Base-by-base conservation (phyloP, 176 grass and related monocot species). In the Hordeum vulgare region DNA sequence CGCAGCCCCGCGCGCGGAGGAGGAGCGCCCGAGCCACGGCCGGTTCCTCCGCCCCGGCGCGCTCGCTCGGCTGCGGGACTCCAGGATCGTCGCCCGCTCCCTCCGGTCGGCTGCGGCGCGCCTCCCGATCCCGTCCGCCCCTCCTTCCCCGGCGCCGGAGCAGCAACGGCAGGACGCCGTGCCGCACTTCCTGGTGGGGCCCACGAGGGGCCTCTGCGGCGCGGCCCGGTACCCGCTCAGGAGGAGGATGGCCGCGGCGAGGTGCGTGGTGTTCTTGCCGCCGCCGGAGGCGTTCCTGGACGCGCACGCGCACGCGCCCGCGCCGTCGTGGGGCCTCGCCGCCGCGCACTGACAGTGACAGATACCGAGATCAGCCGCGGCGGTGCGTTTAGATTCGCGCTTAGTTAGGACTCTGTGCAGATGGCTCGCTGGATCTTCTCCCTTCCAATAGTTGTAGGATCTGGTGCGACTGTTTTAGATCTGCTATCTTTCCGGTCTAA, bases 41-140 rank as follows among this genome's bases (percentile, higher is more conserved):
- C 83, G 86, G 14, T 98, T 94, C 87, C 96, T 98, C 21, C 92
- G 81, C 39, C 96, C 92, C 17, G 96, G 95, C 40, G 96, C 88
- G 2, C 96, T 98, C 15, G 96, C 96, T 12, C 79, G 90, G 75
- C 82, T 98, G 44, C 82, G 96, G 5, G 96, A 95, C 89, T 95
- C 90, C 20, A 90, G 86, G 75, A 95, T 98, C 75, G 86, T 88
- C 47, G 85, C 90, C 27, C 88, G 90, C 86, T 98, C 89, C 3
- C 61, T 88, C 61, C 85, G 80, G 53, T 90, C 92, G 42, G 45
- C 83, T 24, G 44, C 61, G 13, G 58, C 87, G 70, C 31, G 71
- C 82, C 87, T 81, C 40, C 62, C 85, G 23, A 73, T 79, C 3
- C 42, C 33, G 9, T 85, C 57, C 37, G 33, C 11, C 65, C 35